A percentile compares a stretch with the other conserved stretches of the same genome.
These are phyloP conservation scores for Tetraselmis striata DNA, from an alignment of 139 green algal genomes.

Conservation along the genomic window DNA sequence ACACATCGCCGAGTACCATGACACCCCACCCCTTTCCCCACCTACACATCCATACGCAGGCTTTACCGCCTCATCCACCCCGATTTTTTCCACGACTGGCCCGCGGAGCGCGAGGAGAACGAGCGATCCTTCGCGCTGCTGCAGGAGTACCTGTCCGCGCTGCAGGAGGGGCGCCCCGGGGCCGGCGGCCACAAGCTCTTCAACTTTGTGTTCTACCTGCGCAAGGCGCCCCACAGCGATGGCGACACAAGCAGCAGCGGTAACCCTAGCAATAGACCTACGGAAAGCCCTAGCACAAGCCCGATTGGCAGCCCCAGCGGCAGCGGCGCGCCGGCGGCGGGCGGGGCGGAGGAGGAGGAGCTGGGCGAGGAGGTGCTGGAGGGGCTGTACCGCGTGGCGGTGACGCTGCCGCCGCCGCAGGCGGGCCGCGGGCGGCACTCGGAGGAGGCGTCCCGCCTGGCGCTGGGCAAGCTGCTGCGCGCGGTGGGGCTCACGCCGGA, in stretches of 20 bases:
- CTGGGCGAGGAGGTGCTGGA: not conserved
- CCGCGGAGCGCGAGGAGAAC: not conserved
- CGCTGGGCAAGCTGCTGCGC: not conserved
- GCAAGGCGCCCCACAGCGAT: not conserved
- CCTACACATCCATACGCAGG: no score
- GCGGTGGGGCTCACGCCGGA: not conserved
- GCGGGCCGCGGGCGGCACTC: not conserved
- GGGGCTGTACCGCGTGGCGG: not conserved
- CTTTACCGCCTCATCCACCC: constrained; percentile 2
- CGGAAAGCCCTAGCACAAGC: no score
- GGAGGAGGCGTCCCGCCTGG: not conserved
- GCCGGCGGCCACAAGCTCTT: not conserved
- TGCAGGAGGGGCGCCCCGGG: not conserved
- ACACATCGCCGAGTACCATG: no score
- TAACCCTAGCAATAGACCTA: no score
- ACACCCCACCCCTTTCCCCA: no score
- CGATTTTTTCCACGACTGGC: constrained; percentile 4
- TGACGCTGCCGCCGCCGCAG: not conserved
- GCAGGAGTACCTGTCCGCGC: constrained; percentile 1
- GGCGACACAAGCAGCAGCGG: no score
- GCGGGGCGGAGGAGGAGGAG: not conserved
- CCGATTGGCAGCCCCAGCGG: no score
- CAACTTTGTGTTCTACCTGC: not conserved
- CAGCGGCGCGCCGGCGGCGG: not conserved
- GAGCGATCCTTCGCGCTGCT: constrained; percentile 4